A percentile compares a stretch with the other conserved stretches of the same genome.
phyloP scores from a whole-genome alignment of 179 eudicot species.

The Spergularia azorica region DNA sequence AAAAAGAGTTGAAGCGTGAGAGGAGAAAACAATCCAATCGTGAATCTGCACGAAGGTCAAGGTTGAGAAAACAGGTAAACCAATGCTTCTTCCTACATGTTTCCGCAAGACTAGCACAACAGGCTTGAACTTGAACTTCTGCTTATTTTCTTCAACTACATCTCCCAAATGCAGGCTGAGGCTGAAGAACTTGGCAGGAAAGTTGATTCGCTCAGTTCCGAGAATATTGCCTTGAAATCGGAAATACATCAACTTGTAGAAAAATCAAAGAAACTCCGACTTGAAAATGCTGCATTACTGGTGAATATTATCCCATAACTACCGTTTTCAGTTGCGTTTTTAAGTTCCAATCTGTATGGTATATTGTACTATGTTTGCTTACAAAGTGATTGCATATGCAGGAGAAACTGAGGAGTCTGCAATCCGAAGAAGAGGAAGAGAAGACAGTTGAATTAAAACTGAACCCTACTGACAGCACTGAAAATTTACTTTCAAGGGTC shows the following conservation, averaged over 20 bases:
- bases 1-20: constrained; percentile 81
- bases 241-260: constrained; percentile 63
- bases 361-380: background rate
- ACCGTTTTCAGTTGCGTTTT: no score
- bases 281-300: constrained; percentile 62
- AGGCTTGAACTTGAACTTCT: background rate
- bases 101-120: background rate
- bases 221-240: constrained; percentile 64
- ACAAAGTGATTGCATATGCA: constrained; percentile 29
- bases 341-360: no score
- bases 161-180: constrained; percentile 58
- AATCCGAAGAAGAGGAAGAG: constrained; percentile 41
- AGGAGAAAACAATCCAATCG: constrained; percentile 95
- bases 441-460: constrained; percentile 30
- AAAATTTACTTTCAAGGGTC: constrained; percentile 76
- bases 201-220: constrained; percentile 72
- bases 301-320: constrained; percentile 28
- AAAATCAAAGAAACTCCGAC: constrained; percentile 67
- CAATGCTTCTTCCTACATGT: background rate
- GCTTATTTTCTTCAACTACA: background rate
- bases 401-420: constrained; percentile 57
- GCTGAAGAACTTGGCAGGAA: constrained; percentile 77
- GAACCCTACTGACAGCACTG: constrained; percentile 56
- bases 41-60: constrained; percentile 96
- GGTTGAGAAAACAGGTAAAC: constrained; percentile 94